Evolutionary conservation across 208 protist genomes (phyloP), one percentile per base, ranked within the genome.

Genomic region (Leishmania braziliensis): DNA sequence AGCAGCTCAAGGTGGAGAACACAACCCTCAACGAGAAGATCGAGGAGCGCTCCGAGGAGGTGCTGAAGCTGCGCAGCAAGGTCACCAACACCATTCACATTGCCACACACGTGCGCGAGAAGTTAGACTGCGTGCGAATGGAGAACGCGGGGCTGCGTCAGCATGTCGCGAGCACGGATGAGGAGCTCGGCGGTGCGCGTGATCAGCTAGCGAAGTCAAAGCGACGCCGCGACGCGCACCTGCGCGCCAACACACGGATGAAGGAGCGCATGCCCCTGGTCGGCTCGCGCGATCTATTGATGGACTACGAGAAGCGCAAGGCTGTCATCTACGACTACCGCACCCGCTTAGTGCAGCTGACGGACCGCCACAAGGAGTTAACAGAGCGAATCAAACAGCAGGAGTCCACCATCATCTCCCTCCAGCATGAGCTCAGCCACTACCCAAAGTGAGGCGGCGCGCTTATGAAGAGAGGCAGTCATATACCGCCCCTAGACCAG

Each of bases 1-100:
- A 99, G 88, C 99, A 99, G 91, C 92, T 99, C 16, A 99, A 99
- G 84, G 99, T 99, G 69, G 99, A 99, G 83, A 99, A 99, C 85
- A 98, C 98, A 18, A 99, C 98, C 71, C 94, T 99, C 8, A 99
- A 98, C 81, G 99, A 99, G 80, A 99, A 99, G 86, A 99, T 99
- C 80, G 98, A 99, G 83, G 99, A 99, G 92, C 92, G 99, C 54
- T 99, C 98, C 84, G 98, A 99, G 80, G 99, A 99, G 83, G 87
- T 99, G 33, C 91, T 98, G 75, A 99, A 99, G 88, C 91, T 99
- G 70, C 90, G 95, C 56, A 96, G 95, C 48, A 99, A 99, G 85
- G 94, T 98, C 12, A 98, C 93, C 5, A 98, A 93, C 36, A 99
- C 98, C 5, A 98, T 99, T 43, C 99, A 99, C 88, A 95, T 99